Conservation (phyloP, 306 rosid species). For the Acacia crassicarpa region DNA sequence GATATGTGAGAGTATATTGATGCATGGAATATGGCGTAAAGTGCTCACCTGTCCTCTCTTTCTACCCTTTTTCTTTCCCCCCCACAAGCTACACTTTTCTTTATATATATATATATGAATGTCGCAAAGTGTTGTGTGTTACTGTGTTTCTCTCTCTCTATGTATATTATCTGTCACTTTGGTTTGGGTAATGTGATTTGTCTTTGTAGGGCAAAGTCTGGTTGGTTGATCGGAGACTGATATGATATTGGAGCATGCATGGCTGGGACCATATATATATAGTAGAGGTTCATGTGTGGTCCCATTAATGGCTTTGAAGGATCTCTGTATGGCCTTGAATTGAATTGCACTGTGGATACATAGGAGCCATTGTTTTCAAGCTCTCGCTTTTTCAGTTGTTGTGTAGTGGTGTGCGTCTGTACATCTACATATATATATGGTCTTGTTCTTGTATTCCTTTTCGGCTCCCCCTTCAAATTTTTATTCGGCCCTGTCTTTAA, state of each 20-base stretch:
- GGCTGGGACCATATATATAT: not conserved
- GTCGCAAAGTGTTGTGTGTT: not conserved
- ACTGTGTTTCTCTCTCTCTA: slow-evolving; percentile 11
- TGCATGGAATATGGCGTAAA: slow-evolving; percentile 58
- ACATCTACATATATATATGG: not conserved
- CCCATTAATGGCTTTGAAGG: slow-evolving; percentile 22
- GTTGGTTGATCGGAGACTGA: slow-evolving; percentile 39
- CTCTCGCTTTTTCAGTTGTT: slow-evolving; percentile 24
- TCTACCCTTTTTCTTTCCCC: slow-evolving; percentile 30
- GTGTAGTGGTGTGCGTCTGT: slow-evolving; percentile 23
- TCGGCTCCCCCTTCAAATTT: not conserved
- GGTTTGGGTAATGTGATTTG: slow-evolving; percentile 18
- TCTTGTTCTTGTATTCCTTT: not conserved
- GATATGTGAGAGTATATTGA: not conserved
- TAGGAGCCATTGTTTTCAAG: slow-evolving; percentile 42
- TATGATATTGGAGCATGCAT: slow-evolving; percentile 29
- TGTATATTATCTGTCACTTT: not conserved
- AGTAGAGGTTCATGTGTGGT: slow-evolving; percentile 29
- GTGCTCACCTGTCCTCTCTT: slow-evolving; percentile 56
- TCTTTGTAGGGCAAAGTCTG: slow-evolving; percentile 46
- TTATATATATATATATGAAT: not conserved
- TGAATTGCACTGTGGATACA: slow-evolving; percentile 31
- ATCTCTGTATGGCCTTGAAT: slow-evolving; percentile 27
- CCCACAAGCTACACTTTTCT: not conserved
- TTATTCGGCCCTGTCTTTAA: not conserved